Base-by-base conservation (phyloP, 371 early-diverging fungal genomes). In the Mortierella sp. region DNA sequence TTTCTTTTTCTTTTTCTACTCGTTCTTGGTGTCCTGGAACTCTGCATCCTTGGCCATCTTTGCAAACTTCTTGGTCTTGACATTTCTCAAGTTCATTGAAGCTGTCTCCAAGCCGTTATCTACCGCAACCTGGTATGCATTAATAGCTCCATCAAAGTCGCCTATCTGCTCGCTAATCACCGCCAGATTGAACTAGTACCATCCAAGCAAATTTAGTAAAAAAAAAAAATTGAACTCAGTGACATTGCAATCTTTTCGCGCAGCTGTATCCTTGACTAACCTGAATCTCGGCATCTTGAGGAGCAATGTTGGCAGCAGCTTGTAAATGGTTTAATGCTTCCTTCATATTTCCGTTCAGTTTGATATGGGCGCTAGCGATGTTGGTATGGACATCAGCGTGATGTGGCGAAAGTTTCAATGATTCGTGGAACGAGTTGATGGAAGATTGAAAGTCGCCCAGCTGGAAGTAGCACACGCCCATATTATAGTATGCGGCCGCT, bases 321-420 rank as follows among this genome's bases (percentile, higher is more conserved):
- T 89, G 85, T 64, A 94, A 86, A 74, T 94, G 93, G 19, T 66
- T 75, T 35, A 94, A 66, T 0, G 95, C 94, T 45, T 73, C 75
- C 8, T 82, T 82, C n/a, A 79, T 32, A 60, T 93, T 87, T 31
- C 90, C 86, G 58, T 90, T 86, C 37, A 88, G 68, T 82, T 93
- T 86, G 54, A 93, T 87, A 60, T 90, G 89, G 8, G 90, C 87
- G n/a, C 92, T 93, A 2, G 94, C 96, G 32, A 94, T 82, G 79
- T 95, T 96, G 70, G 94, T 93, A 67, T 94, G 94, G 22, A 91
- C 94, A 82, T 96, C 96, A 0, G 93, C 87, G 34, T 88, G 87
- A 66, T 85, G 76, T 0, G 94, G 91, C n/a, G 87, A 82, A 35
- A 91, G 73, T 45, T 89, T 87, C 31, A 96, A 70, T 0, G 95